These are phyloP conservation scores for Aethionema arabicum DNA, from an alignment of 345 rosid genomes.

Conservation along the genomic window DNA sequence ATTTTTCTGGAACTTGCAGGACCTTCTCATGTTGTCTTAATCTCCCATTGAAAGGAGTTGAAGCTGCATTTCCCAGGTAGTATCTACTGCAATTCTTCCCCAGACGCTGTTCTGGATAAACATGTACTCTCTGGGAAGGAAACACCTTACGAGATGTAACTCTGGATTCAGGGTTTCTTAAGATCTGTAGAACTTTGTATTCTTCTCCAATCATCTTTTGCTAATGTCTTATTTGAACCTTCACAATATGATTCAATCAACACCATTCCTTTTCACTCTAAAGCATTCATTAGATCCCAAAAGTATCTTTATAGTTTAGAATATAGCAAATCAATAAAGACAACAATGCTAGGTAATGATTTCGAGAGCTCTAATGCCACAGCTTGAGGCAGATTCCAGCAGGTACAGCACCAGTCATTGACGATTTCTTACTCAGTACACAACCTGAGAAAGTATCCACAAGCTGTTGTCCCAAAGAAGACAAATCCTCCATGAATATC, in stretches of 20 bases:
- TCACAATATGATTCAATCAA: conserved; percentile 18
- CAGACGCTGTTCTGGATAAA: conserved; percentile 15
- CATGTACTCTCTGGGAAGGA: conserved; percentile 19
- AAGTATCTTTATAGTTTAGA: neutral
- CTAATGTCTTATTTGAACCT: conserved; percentile 15
- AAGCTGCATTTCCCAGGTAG: conserved; percentile 16
- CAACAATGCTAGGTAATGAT: neutral
- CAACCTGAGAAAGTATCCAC: conserved; percentile 83
- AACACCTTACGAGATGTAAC: conserved; percentile 14
- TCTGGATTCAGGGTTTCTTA: neutral
- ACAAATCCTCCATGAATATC: conserved; percentile 67
- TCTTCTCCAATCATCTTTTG: neutral
- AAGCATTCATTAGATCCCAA: conserved; percentile 1
- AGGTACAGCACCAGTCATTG: conserved; percentile 49
- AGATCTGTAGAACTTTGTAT: no score
- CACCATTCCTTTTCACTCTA: conserved; percentile 6
- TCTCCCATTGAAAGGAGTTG: conserved; percentile 6
- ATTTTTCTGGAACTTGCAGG: conserved; percentile 24
- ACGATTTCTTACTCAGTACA: conserved; percentile 50
- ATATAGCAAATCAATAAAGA: neutral
- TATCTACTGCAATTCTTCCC: conserved; percentile 17
- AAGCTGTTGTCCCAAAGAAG: conserved; percentile 87
- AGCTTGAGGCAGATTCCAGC: conserved; percentile 89
- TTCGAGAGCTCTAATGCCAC: conserved; percentile 57
- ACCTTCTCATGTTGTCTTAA: conserved; percentile 5